These are phyloP conservation scores for Aegilops speltoides DNA, from an alignment of 176 grass and related monocot species.

Conservation along the genomic window DNA sequence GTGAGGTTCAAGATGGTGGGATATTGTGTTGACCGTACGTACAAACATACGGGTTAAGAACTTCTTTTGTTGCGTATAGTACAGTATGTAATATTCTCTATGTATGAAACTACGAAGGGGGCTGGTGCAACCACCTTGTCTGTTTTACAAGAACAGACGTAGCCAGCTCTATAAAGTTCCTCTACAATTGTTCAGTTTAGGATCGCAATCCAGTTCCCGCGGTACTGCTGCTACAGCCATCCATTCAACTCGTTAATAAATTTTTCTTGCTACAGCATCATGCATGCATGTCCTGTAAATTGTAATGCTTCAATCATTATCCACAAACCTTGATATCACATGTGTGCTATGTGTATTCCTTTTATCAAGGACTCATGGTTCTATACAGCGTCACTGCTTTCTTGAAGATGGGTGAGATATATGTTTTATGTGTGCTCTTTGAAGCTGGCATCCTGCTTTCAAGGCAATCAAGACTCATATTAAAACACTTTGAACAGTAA, in stretches of 20 bases:
- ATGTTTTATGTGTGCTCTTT: neutral
- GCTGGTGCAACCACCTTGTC: neutral
- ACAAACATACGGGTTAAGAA: neutral
- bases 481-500: slow-evolving; percentile 16
- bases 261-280: neutral
- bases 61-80: neutral
- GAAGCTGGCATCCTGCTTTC: neutral
- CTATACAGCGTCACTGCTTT: neutral
- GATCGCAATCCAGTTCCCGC: neutral
- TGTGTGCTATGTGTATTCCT: slow-evolving; percentile 15
- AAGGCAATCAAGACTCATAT: neutral
- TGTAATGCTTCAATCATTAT: neutral
- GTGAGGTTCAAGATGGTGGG: neutral
- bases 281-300: neutral
- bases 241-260: neutral
- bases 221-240: neutral
- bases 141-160: neutral
- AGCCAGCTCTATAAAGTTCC: neutral
- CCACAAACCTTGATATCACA: slow-evolving; percentile 41
- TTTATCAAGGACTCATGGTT: neutral
- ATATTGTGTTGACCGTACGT: neutral
- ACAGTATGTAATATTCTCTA: neutral
- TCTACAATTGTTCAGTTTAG: neutral
- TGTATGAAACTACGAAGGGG: neutral
- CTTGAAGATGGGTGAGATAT: neutral